These are phyloP conservation scores for Actinomortierella ambigua DNA, from an alignment of 371 early-diverging fungal genomes.

Conservation along the genomic window DNA sequence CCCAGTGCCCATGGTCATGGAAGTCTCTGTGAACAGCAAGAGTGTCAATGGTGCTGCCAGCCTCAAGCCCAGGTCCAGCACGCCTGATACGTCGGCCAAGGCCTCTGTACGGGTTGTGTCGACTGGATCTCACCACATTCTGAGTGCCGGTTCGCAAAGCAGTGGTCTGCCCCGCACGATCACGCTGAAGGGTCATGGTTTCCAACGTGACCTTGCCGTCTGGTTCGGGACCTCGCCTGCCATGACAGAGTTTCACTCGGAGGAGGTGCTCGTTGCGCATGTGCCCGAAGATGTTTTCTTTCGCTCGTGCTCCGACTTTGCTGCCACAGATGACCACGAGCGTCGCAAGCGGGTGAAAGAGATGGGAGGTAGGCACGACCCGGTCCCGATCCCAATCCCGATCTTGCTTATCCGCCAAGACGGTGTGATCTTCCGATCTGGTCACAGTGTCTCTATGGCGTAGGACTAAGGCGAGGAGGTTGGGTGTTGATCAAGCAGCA, in stretches of 20 bases:
- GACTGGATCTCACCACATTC: conserved; percentile 15
- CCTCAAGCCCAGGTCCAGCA: too few relatives aligned
- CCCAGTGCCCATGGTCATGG: conserved; percentile 25
- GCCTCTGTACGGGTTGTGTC: neutral
- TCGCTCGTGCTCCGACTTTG: conserved; percentile 33
- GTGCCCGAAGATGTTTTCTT: conserved; percentile 50
- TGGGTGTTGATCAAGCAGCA: neutral
- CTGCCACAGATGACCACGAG: conserved; percentile 38
- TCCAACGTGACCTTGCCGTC: conserved; percentile 68
- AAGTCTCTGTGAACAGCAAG: conserved; percentile 24
- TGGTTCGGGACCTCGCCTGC: conserved; percentile 71
- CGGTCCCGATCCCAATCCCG: conserved; percentile 49
- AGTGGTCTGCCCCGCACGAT: conserved; percentile 9
- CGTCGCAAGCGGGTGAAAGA: conserved; percentile 35
- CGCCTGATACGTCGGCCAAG: too few relatives aligned
- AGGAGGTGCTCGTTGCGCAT: conserved; percentile 52
- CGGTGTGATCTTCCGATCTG: conserved; percentile 71
- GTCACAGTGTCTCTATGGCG: conserved; percentile 42
- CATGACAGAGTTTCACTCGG: conserved; percentile 56
- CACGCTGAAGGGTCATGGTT: conserved; percentile 66
- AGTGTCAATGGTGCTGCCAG: too few relatives aligned
- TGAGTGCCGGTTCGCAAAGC: neutral
- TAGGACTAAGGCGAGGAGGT: neutral
- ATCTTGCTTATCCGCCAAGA: conserved; percentile 67
- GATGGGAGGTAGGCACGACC: neutral